phyloP scores from a whole-genome alignment of 495 filamentous ascomycete genomes.

The Trichoderma gamsii region DNA sequence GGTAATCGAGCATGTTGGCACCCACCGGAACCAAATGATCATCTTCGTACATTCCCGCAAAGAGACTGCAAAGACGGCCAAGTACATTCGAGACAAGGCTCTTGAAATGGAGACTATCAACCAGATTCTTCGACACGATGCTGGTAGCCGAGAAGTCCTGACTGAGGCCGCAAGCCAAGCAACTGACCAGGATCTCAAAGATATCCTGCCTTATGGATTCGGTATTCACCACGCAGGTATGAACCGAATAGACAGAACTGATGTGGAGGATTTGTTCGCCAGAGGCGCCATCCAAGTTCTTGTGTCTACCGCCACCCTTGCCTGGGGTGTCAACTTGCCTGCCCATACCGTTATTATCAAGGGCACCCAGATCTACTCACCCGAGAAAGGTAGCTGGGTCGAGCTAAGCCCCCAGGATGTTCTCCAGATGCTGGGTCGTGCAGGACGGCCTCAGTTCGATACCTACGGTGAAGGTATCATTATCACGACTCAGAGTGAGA shows the following conservation, averaged over 20 bases:
- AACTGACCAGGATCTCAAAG: slow-evolving; percentile 83
- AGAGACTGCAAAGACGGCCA: slow-evolving; percentile 95
- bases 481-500: slow-evolving; percentile 89
- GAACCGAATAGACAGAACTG: slow-evolving; percentile 84
- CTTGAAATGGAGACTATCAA: slow-evolving; percentile 94
- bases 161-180: slow-evolving; percentile 78
- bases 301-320: slow-evolving; percentile 92
- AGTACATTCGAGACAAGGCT: slow-evolving; percentile 92
- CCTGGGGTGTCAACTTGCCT: slow-evolving; percentile 93
- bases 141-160: slow-evolving; percentile 82
- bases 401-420: slow-evolving; percentile 97
- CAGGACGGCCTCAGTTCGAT: slow-evolving; percentile 93
- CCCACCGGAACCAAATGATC: slow-evolving; percentile 89
- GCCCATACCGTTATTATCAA: slow-evolving; percentile 97
- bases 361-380: slow-evolving; percentile 94
- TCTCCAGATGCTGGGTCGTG: slow-evolving; percentile 96
- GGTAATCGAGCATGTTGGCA: slow-evolving; percentile 91
- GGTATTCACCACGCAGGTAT: slow-evolving; percentile 98
- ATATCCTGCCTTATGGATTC: slow-evolving; percentile 91
- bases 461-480: slow-evolving; percentile 98
- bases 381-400: slow-evolving; percentile 98
- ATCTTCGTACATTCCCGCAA: slow-evolving; percentile 98
- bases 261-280: slow-evolving; percentile 90
- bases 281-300: slow-evolving; percentile 90
- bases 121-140: slow-evolving; percentile 88